Base-by-base conservation (phyloP, 768 basidiomycete genomes). In the Hygrophorus pudorinus region DNA sequence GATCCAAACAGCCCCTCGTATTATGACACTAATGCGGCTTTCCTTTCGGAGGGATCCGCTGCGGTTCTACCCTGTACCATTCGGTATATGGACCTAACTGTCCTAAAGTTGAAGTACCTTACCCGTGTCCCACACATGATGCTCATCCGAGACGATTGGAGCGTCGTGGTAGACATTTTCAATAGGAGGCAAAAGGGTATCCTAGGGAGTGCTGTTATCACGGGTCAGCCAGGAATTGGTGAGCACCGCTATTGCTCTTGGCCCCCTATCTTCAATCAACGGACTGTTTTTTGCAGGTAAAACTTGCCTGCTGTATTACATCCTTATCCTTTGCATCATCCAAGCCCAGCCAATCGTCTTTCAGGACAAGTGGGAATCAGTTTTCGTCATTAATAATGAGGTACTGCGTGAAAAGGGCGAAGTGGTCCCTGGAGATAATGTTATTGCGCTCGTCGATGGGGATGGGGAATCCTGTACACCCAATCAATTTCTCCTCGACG, bases 381-480 rank as follows among this genome's bases (percentile, higher is more conserved):
- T 50, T 24, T 50, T 50, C 33, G 29, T 42, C 31, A 50, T 50
- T 35, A 38, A 13, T 17, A 32, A 42, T 24, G 10, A 29, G 24
- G 29, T 50, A 31, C 39, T 30, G 20, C 5, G 7, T 1, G n/a
- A 11, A 39, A 6, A 32, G 32, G 44, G 13, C 33, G 17, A 12
- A 41, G 20, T 9, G 18, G 27, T 20, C 1, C 18, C 3, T 14
- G 42, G 42, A 17, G 21, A 31, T 42, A 33, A 48, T 18, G 35
- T 48, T 30, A 30, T 44, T 29, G 14, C 46, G 33, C 46, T 48
- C 18, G 46, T 48, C 21, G 46, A 48, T 44, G 46, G 41, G n/a
- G 43, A 32, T 42, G 40, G 7, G 21, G 17, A n/a, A 14, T 3
- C 2, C 21, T 50, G 27, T 14, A 27, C 16, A 30, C 44, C 38